These are phyloP conservation scores for Fusarium sp. DNA, from an alignment of 2,329 filamentous ascomycete species.

Conservation along the genomic window DNA sequence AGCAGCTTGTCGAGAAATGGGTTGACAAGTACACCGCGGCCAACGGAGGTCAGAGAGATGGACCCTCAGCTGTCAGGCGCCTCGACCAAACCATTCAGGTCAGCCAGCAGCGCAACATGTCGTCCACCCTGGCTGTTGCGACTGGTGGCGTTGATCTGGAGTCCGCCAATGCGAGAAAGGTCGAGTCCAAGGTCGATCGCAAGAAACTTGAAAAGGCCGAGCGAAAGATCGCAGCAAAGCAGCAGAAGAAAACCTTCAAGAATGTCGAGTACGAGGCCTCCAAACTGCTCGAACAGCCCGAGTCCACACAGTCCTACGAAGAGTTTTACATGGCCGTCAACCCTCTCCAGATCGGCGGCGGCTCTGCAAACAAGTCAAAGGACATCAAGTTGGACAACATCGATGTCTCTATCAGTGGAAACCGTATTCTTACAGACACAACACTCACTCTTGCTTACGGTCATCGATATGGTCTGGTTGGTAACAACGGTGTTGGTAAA, in stretches of 20 bases:
- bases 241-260: conserved; percentile 98
- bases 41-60: conserved; percentile 76
- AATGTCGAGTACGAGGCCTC: conserved; percentile 98
- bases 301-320: conserved; percentile 91
- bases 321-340: conserved; percentile 99
- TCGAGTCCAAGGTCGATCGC: conserved; percentile 96
- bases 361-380: conserved; percentile 88
- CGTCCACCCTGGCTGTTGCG: conserved; percentile 89
- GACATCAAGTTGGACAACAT: conserved; percentile 98
- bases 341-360: conserved; percentile 84
- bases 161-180: conserved; percentile 90
- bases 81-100: conserved; percentile 97
- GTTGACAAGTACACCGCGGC: conserved; percentile 81
- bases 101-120: conserved; percentile 93
- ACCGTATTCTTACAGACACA: conserved; percentile 90
- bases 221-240: conserved; percentile 96
- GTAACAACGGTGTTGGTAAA: conserved; percentile 99
- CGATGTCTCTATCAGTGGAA: conserved; percentile 90
- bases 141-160: conserved; percentile 90
- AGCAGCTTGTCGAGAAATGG: conserved; percentile 88
- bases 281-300: conserved; percentile 82
- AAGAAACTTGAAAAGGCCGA: conserved; percentile 99
- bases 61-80: conserved; percentile 81
- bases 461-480: conserved; percentile 94
- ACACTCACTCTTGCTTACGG: conserved; percentile 91